phyloP scores from a whole-genome alignment of 2,329 filamentous ascomycete genomes.

The Calonectria fujianensis region DNA sequence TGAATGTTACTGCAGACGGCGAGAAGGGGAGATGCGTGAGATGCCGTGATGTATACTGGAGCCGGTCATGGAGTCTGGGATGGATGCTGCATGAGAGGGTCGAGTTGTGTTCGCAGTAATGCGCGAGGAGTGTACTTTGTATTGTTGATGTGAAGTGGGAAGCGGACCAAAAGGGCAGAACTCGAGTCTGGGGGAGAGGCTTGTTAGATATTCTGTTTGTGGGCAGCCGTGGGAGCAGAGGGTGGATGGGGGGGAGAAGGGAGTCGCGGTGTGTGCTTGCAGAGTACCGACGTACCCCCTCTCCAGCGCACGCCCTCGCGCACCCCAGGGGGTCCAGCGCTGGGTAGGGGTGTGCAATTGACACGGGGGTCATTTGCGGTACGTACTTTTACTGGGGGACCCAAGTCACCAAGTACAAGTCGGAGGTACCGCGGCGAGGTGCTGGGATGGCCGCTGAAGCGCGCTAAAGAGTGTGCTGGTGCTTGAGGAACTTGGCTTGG shows the following conservation, averaged over 20 bases:
- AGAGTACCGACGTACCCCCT: conserved; percentile 46
- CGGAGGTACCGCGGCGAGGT: conserved; percentile 54
- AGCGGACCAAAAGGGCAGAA: conserved; percentile 44
- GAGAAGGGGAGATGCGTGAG: conserved; percentile 42
- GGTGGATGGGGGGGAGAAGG: conserved; percentile 54
- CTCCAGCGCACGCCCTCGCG: conserved; percentile 43
- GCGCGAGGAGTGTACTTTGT: conserved; percentile 40
- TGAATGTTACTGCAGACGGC: conserved; percentile 45
- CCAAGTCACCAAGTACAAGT: conserved; percentile 51
- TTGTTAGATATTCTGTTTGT: conserved; percentile 56
- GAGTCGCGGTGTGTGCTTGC: conserved; percentile 55
- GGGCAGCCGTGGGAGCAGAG: conserved; percentile 50
- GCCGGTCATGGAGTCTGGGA: conserved; percentile 51
- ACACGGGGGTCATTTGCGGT: conserved; percentile 44
- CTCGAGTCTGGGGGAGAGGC: conserved; percentile 52
- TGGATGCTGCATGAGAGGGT: conserved; percentile 48
- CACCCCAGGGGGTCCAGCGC: conserved; percentile 35
- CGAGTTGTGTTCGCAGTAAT: conserved; percentile 37
- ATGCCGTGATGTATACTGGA: conserved; percentile 48
- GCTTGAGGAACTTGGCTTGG: conserved; percentile 32
- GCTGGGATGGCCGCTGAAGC: conserved; percentile 45
- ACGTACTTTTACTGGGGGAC: conserved; percentile 43
- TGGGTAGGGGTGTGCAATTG: conserved; percentile 39
- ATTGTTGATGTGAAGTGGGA: conserved; percentile 51
- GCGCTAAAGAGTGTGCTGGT: conserved; percentile 38